Evolutionary conservation across 1,284 basidiomycete species (phyloP).

Genomic region (Ceratobasidium sp.): DNA sequence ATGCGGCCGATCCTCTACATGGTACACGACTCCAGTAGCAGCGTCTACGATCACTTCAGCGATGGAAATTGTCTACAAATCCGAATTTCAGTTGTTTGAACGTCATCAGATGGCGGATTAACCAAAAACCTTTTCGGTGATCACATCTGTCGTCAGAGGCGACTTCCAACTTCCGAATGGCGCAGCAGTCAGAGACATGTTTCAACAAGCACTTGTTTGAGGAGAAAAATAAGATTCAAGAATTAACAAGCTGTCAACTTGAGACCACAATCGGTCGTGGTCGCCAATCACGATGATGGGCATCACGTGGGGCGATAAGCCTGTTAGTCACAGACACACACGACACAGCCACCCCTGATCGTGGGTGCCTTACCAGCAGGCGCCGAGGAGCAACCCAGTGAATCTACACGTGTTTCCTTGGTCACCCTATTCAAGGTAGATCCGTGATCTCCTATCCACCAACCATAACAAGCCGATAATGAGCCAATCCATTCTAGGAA

Average conservation of each 20-base stretch:
- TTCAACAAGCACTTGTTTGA: neutral
- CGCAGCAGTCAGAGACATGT: constrained; percentile 47
- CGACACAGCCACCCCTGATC: no score
- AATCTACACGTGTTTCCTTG: no score
- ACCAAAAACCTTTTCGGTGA: constrained; percentile 59
- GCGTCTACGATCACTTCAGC: constrained; percentile 63
- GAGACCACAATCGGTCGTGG: neutral
- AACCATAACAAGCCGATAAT: no score
- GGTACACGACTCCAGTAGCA: constrained; percentile 60
- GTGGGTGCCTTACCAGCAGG: no score
- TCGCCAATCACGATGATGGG: neutral
- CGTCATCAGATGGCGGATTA: constrained; percentile 35
- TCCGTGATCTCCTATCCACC: no score
- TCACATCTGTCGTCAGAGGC: constrained; percentile 60
- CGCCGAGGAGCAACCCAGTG: no score
- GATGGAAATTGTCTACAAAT: constrained; percentile 50
- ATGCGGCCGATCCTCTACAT: constrained; percentile 65
- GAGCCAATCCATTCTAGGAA: no score
- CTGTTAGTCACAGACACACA: no score
- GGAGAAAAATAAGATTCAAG: no score
- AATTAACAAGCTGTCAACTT: neutral
- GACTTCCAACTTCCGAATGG: constrained; percentile 69
- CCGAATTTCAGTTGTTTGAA: constrained; percentile 40
- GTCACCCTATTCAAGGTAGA: no score
- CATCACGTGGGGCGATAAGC: no score